Conservation (phyloP, 129 eudicot species). For the Saposhnikovia divaricata region DNA sequence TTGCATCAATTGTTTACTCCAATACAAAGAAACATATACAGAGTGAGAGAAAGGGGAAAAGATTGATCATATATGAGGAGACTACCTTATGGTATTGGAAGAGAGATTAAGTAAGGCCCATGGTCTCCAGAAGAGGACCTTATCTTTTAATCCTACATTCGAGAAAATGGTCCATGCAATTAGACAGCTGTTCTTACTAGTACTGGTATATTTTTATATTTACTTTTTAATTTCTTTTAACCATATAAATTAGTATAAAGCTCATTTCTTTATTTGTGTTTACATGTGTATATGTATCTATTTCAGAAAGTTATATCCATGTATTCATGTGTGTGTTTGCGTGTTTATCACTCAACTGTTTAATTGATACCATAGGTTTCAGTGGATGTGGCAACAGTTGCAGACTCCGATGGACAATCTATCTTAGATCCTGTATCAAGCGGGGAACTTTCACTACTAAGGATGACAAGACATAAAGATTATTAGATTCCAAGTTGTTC, state of each 20-base stretch:
- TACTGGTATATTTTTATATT: conserved; percentile 10
- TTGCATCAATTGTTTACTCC: no score
- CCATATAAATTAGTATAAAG: no score
- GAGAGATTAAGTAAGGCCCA: conserved; percentile 24
- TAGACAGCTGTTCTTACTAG: conserved; percentile 37
- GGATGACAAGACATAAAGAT: conserved; percentile 33
- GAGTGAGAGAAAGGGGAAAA: not conserved
- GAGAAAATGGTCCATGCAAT: conserved; percentile 36
- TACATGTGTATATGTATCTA: no score
- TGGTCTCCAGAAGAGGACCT: conserved; percentile 41
- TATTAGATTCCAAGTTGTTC: conserved; percentile 39
- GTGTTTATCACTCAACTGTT: no score
- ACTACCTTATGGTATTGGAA: not conserved
- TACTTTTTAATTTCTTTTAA: no score
- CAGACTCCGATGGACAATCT: conserved; percentile 41
- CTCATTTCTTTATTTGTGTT: no score
- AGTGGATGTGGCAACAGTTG: conserved; percentile 42
- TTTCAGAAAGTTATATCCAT: no score
- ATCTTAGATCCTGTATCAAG: conserved; percentile 39
- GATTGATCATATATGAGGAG: not conserved
- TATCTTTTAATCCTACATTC: conserved; percentile 31
- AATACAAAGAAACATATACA: no score
- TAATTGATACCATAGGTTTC: conserved; percentile 18
- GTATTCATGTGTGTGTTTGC: no score
- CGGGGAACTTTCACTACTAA: conserved; percentile 29